Base-by-base conservation (phyloP, 2,329 filamentous ascomycete genomes). In the Talaromyces rugulosus region DNA sequence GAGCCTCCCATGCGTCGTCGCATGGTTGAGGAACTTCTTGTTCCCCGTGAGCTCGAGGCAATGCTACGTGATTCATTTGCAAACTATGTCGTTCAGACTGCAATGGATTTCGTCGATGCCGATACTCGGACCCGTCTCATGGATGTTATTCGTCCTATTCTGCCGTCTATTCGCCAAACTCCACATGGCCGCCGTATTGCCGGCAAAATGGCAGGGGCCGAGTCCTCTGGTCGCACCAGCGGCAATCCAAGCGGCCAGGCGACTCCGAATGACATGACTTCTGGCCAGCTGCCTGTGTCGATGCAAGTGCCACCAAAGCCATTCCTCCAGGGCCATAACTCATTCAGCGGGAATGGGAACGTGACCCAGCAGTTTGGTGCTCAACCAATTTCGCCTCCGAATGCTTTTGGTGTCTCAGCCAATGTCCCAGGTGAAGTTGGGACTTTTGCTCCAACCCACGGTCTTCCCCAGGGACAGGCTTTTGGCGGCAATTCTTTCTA, bases 41-140 rank as follows among this genome's bases (percentile, higher is more conserved):
- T 79, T 8, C 85, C 88, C 3, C 83, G 83, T 62, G 92, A 96
- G 78, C 89, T 98, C 65, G 92, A 97, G 70, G 89, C 89, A 66
- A 87, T 97, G 67, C 85, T 99, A 63, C 90, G 92, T 50, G 95
- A 99, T 76, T 92, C 89, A 0, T 99, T 91, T 72, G 95, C 92
- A 75, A 99, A 99, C 79, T 99, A 99, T 71, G 95, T 99, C 66
- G 91, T 99, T 44, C 95, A 99, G 82, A 99, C 95, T 44, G 93
- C 95, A 31, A 85, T 96, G 67, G 93, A 96, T 70, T 93, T 91
- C 71, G 86, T 90, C 12, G 91, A 92, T 60, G 82, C 85, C 6
- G 82, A 87, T 33, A 88, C 87, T 73, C 92, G 94, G 78, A 80
- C 83, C 62, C 86, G 86, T 54, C 83, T 99, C 51, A 88, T 96